Percentiles rank a stretch among this genome's conserved stretches.
Conservation (phyloP, 352 stramenopile genomes). For the Phytophthora fragariae region DNA sequence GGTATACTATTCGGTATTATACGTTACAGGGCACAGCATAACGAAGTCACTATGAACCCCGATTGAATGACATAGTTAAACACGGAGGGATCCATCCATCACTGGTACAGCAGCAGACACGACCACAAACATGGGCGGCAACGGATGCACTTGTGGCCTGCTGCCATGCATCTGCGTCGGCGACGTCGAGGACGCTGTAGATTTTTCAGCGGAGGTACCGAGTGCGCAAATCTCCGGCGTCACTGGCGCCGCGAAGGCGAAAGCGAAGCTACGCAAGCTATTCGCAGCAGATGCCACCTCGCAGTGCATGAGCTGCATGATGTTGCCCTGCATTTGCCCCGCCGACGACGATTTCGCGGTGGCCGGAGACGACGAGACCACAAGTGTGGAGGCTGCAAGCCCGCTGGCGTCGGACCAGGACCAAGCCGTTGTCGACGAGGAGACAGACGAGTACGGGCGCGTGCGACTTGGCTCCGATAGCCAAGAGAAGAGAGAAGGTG, state of each 20-base stretch:
- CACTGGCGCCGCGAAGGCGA: conserved; percentile 4
- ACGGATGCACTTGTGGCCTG: conserved; percentile 65
- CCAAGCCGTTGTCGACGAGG: conserved; percentile 32
- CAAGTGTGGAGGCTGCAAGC: conserved; percentile 52
- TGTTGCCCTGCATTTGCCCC: conserved; percentile 83
- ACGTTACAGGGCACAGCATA: too few species aligned
- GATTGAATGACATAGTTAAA: conserved; percentile 1
- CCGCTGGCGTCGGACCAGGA: conserved; percentile 38
- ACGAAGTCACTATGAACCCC: not conserved
- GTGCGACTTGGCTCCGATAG: conserved; percentile 38
- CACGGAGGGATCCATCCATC: not conserved
- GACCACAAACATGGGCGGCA: conserved; percentile 18
- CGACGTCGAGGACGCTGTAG: conserved; percentile 45
- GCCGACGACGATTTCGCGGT: conserved; percentile 50
- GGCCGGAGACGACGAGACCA: conserved; percentile 48
- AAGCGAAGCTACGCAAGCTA: conserved; percentile 58
- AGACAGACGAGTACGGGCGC: conserved; percentile 60
- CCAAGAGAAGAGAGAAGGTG: conserved; percentile 8
- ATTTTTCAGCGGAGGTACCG: conserved; percentile 14
- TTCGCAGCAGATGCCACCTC: conserved; percentile 63
- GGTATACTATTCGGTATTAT: too few species aligned
- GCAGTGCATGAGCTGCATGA: conserved; percentile 77
- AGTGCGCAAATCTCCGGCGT: not conserved
- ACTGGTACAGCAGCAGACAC: conserved; percentile 6
- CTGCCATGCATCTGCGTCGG: conserved; percentile 78